phyloP scores from a whole-genome alignment of 148 eudicot genomes.

The Rhododendron henanense region DNA sequence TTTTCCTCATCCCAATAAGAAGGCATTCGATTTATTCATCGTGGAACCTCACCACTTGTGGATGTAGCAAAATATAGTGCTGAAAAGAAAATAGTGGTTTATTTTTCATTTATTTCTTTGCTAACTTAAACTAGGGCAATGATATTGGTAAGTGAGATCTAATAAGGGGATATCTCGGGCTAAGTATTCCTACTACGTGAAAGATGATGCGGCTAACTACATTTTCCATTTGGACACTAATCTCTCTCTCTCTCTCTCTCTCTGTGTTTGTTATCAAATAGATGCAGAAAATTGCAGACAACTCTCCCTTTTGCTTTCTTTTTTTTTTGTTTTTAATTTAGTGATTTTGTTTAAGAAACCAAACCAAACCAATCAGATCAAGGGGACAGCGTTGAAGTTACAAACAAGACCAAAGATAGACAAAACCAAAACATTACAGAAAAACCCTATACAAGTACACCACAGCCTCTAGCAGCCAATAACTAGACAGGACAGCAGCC shows the following conservation, averaged over 20 bases:
- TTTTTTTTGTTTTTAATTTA: too few species aligned
- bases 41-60: background rate
- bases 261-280: too few species aligned
- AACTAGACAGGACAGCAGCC: too few species aligned
- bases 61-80: background rate
- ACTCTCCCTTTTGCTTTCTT: too few species aligned
- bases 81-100: background rate
- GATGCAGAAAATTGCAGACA: too few species aligned
- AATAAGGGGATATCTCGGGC: background rate
- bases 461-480: too few species aligned
- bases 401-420: background rate
- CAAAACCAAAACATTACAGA: background rate
- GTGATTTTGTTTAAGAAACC: too few species aligned
- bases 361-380: too few species aligned
- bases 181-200: too few species aligned
- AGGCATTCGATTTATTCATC: background rate
- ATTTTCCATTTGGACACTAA: too few species aligned
- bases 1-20: background rate
- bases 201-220: too few species aligned
- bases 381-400: background rate
- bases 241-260: too few species aligned
- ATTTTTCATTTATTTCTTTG: background rate
- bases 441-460: background rate
- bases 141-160: background rate
- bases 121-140: background rate